These are phyloP conservation scores for Chaetomiaceae sp. DNA, from an alignment of 2,329 filamentous ascomycete genomes.

Conservation along the genomic window DNA sequence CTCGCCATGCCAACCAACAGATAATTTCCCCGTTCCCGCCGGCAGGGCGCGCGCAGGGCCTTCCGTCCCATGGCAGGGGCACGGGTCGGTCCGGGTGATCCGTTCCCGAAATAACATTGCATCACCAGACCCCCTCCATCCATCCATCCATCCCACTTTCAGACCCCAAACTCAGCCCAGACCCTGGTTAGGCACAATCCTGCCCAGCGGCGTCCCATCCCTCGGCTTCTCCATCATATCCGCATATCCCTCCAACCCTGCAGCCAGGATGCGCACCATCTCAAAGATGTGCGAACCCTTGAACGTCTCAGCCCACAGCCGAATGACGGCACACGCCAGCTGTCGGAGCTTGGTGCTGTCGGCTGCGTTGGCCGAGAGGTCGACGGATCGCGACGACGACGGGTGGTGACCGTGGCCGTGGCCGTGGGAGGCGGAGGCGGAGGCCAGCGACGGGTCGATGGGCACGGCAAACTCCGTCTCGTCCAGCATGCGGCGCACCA, in stretches of 20 bases:
- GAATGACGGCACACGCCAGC: conserved; percentile 51
- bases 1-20: no score
- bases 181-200: conserved; percentile 18
- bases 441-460: conserved; percentile 49
- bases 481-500: conserved; percentile 52
- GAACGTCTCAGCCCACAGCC: conserved; percentile 57
- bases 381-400: conserved; percentile 33
- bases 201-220: conserved; percentile 40
- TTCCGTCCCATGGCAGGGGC: no score
- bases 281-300: conserved; percentile 57
- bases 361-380: conserved; percentile 38
- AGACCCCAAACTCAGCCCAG: conserved; percentile 12
- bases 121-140: no score
- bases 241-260: conserved; percentile 51
- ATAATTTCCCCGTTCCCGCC: no score
- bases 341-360: conserved; percentile 49
- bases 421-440: conserved; percentile 23
- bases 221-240: conserved; percentile 50
- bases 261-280: conserved; percentile 52
- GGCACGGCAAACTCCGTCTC: conserved; percentile 58
- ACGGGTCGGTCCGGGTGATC: no score
- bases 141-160: neutral
- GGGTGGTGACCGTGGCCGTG: conserved; percentile 33
- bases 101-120: no score
- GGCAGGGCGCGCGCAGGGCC: no score